Percentiles rank a stretch among this genome's conserved stretches.
Evolutionary conservation across 805 yeast genomes (phyloP).

Genomic region (Cyberlindnera nakhonratchasimensis): DNA sequence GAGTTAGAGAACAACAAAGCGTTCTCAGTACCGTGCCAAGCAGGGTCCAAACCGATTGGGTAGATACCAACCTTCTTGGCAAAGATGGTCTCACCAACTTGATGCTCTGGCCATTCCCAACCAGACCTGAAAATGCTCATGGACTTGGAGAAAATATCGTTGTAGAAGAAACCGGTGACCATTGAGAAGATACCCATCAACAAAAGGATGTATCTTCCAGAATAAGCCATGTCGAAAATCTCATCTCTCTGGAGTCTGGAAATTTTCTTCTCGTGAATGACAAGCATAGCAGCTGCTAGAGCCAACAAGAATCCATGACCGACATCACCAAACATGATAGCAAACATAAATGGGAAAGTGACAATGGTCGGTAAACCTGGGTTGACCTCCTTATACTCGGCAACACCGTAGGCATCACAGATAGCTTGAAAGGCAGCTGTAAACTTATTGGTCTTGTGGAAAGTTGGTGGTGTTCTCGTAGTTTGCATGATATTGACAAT

Average conservation of each 20-base stretch:
- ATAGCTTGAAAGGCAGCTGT: slow-evolving; percentile 90
- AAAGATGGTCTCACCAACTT: slow-evolving; percentile 63
- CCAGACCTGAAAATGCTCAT: slow-evolving; percentile 84
- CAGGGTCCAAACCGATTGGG: slow-evolving; percentile 83
- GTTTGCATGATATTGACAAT: slow-evolving; percentile 61
- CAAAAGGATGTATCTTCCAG: slow-evolving; percentile 86
- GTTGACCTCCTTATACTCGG: slow-evolving; percentile 90
- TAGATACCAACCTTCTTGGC: slow-evolving; percentile 71
- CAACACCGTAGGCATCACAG: slow-evolving; percentile 93
- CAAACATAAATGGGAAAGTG: slow-evolving; percentile 98
- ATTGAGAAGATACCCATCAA: slow-evolving; percentile 94
- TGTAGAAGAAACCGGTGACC: slow-evolving; percentile 92
- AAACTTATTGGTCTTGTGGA: slow-evolving; percentile 90
- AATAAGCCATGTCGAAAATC: slow-evolving; percentile 92
- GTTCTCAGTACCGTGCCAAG: slow-evolving; percentile 98
- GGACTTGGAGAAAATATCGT: slow-evolving; percentile 89
- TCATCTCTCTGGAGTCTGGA: slow-evolving; percentile 77
- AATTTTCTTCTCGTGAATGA: slow-evolving; percentile 69
- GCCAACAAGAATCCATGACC: slow-evolving; percentile 91
- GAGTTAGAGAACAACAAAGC: slow-evolving; percentile 87
- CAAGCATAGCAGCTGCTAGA: slow-evolving; percentile 66
- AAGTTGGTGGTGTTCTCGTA: slow-evolving; percentile 89
- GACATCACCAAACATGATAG: slow-evolving; percentile 97
- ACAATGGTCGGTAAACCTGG: slow-evolving; percentile 94
- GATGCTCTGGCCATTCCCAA: slow-evolving; percentile 82